phyloP scores from a whole-genome alignment of 2,329 filamentous ascomycete species.

The Esteya vermicola region DNA sequence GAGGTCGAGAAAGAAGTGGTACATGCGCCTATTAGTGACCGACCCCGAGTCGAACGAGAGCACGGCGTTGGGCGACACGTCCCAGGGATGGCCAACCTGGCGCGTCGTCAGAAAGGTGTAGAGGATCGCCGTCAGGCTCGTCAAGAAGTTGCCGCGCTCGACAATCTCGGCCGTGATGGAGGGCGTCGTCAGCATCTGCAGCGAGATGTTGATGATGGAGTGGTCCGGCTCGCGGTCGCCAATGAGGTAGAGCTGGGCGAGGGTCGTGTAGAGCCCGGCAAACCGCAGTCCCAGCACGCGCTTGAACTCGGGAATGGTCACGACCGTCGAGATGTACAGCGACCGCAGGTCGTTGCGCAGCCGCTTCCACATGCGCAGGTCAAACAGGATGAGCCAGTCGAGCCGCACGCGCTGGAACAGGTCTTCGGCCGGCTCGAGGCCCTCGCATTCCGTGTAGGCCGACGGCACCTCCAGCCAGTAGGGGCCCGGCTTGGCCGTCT shows the following conservation, averaged over 20 bases:
- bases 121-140: slow-evolving; percentile 85
- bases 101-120: slow-evolving; percentile 95
- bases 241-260: slow-evolving; percentile 90
- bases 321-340: slow-evolving; percentile 90
- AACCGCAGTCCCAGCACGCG: slow-evolving; percentile 85
- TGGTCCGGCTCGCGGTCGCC: slow-evolving; percentile 94
- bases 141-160: slow-evolving; percentile 88
- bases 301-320: slow-evolving; percentile 93
- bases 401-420: slow-evolving; percentile 78
- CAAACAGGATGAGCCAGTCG: slow-evolving; percentile 90
- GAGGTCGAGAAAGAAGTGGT: slow-evolving; percentile 93
- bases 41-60: slow-evolving; percentile 89
- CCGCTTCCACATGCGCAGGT: slow-evolving; percentile 93
- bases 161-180: slow-evolving; percentile 95
- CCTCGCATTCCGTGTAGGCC: slow-evolving; percentile 48
- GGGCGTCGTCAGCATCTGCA: slow-evolving; percentile 93
- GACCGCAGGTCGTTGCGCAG: slow-evolving; percentile 80
- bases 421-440: slow-evolving; percentile 64
- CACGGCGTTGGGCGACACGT: slow-evolving; percentile 73
- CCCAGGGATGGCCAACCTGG: slow-evolving; percentile 86
- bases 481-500: slow-evolving; percentile 49
- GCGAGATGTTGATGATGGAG: slow-evolving; percentile 92
- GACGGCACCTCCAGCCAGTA: slow-evolving; percentile 81
- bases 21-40: slow-evolving; percentile 88
- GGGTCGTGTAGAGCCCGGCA: slow-evolving; percentile 80